Evolutionary conservation across 2,329 filamentous ascomycete species (phyloP).

Genomic region (Venturia pyrina): DNA sequence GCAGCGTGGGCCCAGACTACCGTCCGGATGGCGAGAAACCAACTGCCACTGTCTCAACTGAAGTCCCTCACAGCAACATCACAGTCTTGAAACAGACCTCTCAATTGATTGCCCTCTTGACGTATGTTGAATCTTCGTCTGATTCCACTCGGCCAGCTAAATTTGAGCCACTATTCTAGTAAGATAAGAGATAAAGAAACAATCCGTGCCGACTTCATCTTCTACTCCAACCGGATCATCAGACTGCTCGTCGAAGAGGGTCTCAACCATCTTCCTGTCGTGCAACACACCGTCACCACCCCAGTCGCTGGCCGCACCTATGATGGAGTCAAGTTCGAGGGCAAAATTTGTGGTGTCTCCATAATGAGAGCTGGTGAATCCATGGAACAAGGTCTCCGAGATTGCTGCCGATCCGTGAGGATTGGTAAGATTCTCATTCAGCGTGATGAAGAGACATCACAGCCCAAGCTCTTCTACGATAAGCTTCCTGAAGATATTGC

Average conservation of each 20-base stretch:
- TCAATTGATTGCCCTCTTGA: constrained; percentile 92
- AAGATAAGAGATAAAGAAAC: constrained; percentile 93
- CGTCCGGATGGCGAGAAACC: constrained; percentile 67
- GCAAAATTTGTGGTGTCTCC: constrained; percentile 95
- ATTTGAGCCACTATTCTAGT: constrained; percentile 35
- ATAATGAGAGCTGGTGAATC: constrained; percentile 98
- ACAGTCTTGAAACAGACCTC: constrained; percentile 86
- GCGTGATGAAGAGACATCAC: constrained; percentile 85
- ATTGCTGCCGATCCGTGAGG: constrained; percentile 94
- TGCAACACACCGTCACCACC: constrained; percentile 80
- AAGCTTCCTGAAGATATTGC: constrained; percentile 93
- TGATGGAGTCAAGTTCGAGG: constrained; percentile 86
- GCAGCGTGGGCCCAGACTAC: constrained; percentile 65
- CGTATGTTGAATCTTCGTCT: constrained; percentile 52
- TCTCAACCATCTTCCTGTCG: constrained; percentile 87
- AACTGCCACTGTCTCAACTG: constrained; percentile 77
- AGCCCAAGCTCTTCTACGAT: constrained; percentile 93
- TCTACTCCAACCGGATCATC: constrained; percentile 98
- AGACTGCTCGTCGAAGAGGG: constrained; percentile 93
- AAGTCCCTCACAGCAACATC: constrained; percentile 75
- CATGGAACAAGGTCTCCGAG: constrained; percentile 93
- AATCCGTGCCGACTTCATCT: constrained; percentile 91
- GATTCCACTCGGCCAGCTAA: not conserved
- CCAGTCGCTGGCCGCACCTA: constrained; percentile 74
- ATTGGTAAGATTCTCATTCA: constrained; percentile 99